These are phyloP conservation scores for Phytopythium kandeliae DNA, from an alignment of 352 stramenopile species.

Conservation along the genomic window DNA sequence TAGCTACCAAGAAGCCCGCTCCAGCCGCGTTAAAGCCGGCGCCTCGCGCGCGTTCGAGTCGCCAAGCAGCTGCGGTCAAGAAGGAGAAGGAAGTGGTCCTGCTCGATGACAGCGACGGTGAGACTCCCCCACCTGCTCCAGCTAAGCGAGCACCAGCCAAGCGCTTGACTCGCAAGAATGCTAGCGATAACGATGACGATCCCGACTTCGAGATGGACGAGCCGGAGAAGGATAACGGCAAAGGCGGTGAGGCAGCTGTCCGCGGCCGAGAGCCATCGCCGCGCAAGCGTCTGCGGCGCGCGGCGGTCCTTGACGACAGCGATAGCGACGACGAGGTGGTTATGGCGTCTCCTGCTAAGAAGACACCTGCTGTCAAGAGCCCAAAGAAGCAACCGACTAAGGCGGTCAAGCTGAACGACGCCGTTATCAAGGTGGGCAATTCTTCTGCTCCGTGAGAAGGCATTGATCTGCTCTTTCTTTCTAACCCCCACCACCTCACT, in stretches of 20 bases:
- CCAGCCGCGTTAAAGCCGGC: slow-evolving; percentile 9
- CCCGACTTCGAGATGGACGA: slow-evolving; percentile 34
- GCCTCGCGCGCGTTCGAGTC: slow-evolving; percentile 13
- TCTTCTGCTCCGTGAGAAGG: too few species aligned
- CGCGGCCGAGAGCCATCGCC: slow-evolving; percentile 7
- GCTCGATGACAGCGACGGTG: slow-evolving; percentile 49
- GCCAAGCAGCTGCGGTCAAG: slow-evolving; percentile 26
- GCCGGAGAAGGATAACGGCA: slow-evolving; percentile 7
- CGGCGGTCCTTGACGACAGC: slow-evolving; percentile 19
- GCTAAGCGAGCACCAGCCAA: slow-evolving; percentile 18
- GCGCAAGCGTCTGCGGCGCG: slow-evolving; percentile 30
- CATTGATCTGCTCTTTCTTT: background rate
- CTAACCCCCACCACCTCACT: background rate
- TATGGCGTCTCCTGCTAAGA: slow-evolving; percentile 6
- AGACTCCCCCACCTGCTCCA: background rate
- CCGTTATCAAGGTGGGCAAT: slow-evolving; percentile 14
- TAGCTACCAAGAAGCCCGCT: slow-evolving; percentile 16
- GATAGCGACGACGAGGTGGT: slow-evolving; percentile 15
- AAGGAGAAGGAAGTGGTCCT: slow-evolving; percentile 47
- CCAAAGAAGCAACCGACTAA: slow-evolving; percentile 10
- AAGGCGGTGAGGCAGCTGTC: slow-evolving; percentile 5
- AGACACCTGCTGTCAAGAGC: slow-evolving; percentile 4
- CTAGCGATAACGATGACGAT: slow-evolving; percentile 19
- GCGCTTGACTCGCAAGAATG: slow-evolving; percentile 18
- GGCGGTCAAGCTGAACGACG: slow-evolving; percentile 10